Evolutionary conservation across 306 rosid genomes (phyloP), one percentile per base, ranked within the genome.

Genomic region (Gleditsia sinensis): DNA sequence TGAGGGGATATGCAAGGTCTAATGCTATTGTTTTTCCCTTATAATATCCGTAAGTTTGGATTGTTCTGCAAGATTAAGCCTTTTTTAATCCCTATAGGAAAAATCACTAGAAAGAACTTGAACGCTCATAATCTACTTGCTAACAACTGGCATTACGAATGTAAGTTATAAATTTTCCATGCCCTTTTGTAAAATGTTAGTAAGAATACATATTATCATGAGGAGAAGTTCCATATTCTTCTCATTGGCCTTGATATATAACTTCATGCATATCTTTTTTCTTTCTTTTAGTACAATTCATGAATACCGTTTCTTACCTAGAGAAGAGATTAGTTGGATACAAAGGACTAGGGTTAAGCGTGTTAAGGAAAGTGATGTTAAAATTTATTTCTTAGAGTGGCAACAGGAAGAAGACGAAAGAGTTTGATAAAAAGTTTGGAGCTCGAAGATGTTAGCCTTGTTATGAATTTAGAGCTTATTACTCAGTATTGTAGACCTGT

Each of bases 111-210:
- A 12, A 25, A 11, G 34, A 11, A 25, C 61, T 27, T 55, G 17
- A 32, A 54, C 9, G 33, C 33, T 13, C 4, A 9, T 51, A 9
- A 51, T 21, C 57, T n/a, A 16, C 24, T n/a, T 58, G 7, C 21
- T 58, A 30, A 30, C 30, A 14, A 32, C 33, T 30, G 23, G 13
- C 24, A 14, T 58, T 14, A 8, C 19, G 19, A 34, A 20, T 19
- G 19, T 46, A 61, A 61, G 16, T 61, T 3, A 10, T 34, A 20
- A 34, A 4, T 61, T 33, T 19, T 19, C 17, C 24, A 4, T 34
- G n/a, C 48, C 17, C 28, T 61, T 36, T 40, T 71, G 66, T 63
- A 36, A 70, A 34, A 48, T 57, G 17, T 48, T 59, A 34, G 24
- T 48, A 6, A 48, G 54, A 48, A 17, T n/a, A 48, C 11, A 1